Percentiles rank a stretch among this genome's conserved stretches.
Evolutionary conservation across 257 asterid genomes (phyloP).

Genomic region (Fraxinus quadrangulata): DNA sequence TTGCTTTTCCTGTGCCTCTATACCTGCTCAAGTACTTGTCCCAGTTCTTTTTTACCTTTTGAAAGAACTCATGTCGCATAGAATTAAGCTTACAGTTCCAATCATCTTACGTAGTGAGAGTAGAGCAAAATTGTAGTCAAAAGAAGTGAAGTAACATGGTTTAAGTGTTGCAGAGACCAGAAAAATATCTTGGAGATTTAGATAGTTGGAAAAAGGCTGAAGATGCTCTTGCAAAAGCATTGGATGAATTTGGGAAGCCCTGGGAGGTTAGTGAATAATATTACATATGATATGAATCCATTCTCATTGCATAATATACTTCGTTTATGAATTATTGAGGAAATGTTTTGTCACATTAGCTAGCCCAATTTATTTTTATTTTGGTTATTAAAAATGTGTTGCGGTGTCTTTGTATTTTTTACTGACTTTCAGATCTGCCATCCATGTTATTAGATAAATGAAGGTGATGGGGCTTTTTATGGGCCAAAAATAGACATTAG

Average conservation of each 20-base stretch:
- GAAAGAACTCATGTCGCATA: not conserved
- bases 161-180: conserved; percentile 75
- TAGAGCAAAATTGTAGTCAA: not conserved
- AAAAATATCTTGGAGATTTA: conserved; percentile 78
- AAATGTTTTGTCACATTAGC: not conserved
- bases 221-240: conserved; percentile 84
- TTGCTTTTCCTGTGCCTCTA: not conserved
- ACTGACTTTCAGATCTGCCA: conserved; percentile 28
- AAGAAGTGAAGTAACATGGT: conserved; percentile 14
- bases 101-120: not conserved
- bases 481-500: conserved; percentile 94
- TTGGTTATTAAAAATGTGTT: no score
- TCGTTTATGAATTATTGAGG: not conserved
- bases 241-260: conserved; percentile 82
- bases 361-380: no score
- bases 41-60: not conserved
- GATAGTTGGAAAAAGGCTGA: conserved; percentile 86
- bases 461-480: conserved; percentile 96
- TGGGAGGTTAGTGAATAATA: conserved; percentile 71
- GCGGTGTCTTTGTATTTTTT: no score
- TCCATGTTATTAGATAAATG: conserved; percentile 60
- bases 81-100: not conserved
- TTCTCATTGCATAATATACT: not conserved
- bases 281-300: conserved; percentile 6
- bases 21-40: not conserved